Evolutionary conservation across 2,329 filamentous ascomycete genomes (phyloP), one percentile per base, ranked within the genome.

Genomic region (Xylaria sp.): DNA sequence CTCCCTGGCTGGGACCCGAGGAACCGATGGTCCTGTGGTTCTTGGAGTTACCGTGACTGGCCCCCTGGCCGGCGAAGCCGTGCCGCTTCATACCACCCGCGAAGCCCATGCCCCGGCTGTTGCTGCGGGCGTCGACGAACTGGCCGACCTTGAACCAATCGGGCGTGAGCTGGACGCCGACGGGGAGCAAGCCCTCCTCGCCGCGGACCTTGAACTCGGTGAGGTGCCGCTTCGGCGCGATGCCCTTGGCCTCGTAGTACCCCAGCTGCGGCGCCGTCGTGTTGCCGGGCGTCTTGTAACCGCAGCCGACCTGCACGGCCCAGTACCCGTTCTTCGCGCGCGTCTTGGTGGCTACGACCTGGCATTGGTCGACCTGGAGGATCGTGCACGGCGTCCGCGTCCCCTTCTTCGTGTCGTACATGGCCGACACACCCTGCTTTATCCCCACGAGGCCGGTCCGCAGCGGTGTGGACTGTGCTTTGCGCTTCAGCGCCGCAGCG

Each of bases 21-120:
- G 93, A 95, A 85, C 96, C 96, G 83, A 98, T 93, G 32, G 92
- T 92, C 78, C 96, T 89, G 86, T 99, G 96, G 78, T 93, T 94
- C 83, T 94, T 90, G 78, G 94, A 98, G 83, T 97, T 95, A 87
- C 96, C 96, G 87, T 99, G 96, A 75, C 91, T 94, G 66, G 93
- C 93, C 74, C 90, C 92, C 84, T 99, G 96, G 76, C 96, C 96
- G 35, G 85, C 81, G 82, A 96, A 98, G 40, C 94, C 94, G 83
- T 95, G 93, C 75, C 93, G 88, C 89, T 99, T 99, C 96, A 99
- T 99, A 74, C 93, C 96, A 87, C 96, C 96, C 10, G 92, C 93
- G 80, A 98, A 99, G 8, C 96, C 96, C 88, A 93, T 95, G 62
- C 96, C 96, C 78, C 93, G 89, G 75, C 90, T 91, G 77, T 92